A percentile compares a stretch with the other conserved stretches of the same genome.
phyloP scores from a whole-genome alignment of 176 grass and related monocot species.

The Areca catechu region DNA sequence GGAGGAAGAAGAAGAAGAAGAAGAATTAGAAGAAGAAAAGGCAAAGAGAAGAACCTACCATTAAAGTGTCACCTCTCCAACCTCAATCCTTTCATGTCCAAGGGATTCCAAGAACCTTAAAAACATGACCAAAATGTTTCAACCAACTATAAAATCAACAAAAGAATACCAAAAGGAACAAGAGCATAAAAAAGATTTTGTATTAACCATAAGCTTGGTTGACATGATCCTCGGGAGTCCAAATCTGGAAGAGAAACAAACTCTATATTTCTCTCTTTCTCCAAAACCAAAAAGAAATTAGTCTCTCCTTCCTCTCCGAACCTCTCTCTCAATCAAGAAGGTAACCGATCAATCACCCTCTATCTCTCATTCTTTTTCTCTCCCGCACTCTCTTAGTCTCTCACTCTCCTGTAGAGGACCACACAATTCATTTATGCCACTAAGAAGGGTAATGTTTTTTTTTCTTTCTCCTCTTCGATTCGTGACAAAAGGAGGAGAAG shows the following conservation, averaged over 20 bases:
- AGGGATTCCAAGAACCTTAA: conserved; percentile 81
- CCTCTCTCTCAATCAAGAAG: background rate
- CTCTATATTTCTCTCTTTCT: conserved; percentile 11
- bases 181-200: background rate
- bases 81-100: conserved; percentile 76
- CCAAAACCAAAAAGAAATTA: background rate
- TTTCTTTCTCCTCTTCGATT: conserved; percentile 8
- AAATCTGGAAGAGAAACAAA: conserved; percentile 14
- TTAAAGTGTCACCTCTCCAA: too few relatives aligned
- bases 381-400: conserved; percentile 6
- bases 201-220: conserved; percentile 20
- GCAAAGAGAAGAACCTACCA: too few relatives aligned
- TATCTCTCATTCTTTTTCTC: background rate
- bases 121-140: background rate
- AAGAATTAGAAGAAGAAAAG: too few relatives aligned
- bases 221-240: conserved; percentile 11
- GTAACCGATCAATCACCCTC: background rate
- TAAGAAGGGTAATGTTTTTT: background rate
- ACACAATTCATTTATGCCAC: conserved; percentile 12
- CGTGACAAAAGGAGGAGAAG: background rate
- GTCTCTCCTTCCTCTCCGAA: conserved; percentile 8
- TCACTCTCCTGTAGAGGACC: conserved; percentile 23
- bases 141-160: background rate
- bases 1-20: too few relatives aligned
- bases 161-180: conserved; percentile 2